These are phyloP conservation scores for Ophiobolus disseminans DNA, from an alignment of 2,329 filamentous ascomycete genomes.

Conservation along the genomic window DNA sequence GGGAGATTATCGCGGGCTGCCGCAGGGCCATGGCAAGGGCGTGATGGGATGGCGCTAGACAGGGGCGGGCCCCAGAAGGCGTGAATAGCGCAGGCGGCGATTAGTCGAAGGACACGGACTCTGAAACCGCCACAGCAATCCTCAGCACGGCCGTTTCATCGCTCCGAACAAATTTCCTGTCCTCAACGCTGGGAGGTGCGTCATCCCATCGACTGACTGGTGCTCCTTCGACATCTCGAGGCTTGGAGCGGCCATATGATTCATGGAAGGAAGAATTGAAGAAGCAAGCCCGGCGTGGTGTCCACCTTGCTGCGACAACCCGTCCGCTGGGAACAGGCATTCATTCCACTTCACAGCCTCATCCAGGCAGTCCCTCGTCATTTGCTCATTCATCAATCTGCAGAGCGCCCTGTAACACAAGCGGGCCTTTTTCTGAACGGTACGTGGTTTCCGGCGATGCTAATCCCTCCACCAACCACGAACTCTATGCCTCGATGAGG, in stretches of 20 bases:
- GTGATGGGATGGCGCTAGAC: constrained; percentile 25
- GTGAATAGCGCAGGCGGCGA: constrained; percentile 16
- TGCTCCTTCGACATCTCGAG: background rate
- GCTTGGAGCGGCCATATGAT: constrained; percentile 3
- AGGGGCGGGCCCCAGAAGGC: constrained; percentile 16
- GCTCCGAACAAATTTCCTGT: constrained; percentile 22
- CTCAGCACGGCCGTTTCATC: constrained; percentile 29
- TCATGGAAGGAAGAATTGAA: background rate
- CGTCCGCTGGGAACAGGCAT: background rate
- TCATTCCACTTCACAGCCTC: constrained; percentile 12
- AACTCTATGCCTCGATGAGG: too few relatives aligned
- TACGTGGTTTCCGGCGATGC: too few relatives aligned
- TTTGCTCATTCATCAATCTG: constrained; percentile 22
- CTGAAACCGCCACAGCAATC: constrained; percentile 27
- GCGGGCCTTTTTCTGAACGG: too few relatives aligned
- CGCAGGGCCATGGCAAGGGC: constrained; percentile 4
- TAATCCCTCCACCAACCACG: too few relatives aligned
- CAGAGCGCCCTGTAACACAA: constrained; percentile 6
- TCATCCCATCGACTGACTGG: constrained; percentile 11
- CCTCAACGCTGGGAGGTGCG: constrained; percentile 12
- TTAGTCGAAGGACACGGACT: constrained; percentile 18
- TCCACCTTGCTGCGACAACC: background rate
- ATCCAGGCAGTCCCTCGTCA: constrained; percentile 11
- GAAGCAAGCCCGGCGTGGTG: background rate
- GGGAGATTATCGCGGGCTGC: constrained; percentile 26